Evolutionary conservation across 768 basidiomycete species (phyloP), one percentile per base, ranked within the genome.

Genomic region (Leccinellum rugosiceps): DNA sequence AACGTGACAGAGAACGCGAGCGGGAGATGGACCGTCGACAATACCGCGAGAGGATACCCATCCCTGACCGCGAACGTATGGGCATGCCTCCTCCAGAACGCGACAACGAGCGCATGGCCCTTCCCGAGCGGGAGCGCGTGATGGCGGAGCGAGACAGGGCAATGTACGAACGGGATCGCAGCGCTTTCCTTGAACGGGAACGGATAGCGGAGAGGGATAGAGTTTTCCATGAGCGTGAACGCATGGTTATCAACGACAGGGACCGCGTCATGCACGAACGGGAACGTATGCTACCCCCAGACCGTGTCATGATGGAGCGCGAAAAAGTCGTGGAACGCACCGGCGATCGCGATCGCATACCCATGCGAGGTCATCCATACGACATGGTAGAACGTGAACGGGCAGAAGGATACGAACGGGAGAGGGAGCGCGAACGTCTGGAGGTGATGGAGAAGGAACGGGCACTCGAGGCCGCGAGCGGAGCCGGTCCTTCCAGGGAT

Each of bases 361-460:
- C 62, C 14, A 56, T 69, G 61, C 69, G 65, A 38, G 54, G 60
- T 8, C 58, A 66, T 21, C 58, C 58, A 6, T 62, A 56, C 23
- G 67, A 68, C 15, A 31, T 63, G 43, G 23, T 50, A n/a, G 70
- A 69, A 51, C 69, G 65, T 10, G 70, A 71, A 44, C 69, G 65
- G 8, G 61, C 58, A 43, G 68, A 66, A 7, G 64, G 62, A 23
- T 68, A 69, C 25, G 75, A 77, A 14, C 65, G 73, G 13, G 75
- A 73, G 43, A 57, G 74, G 35, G 73, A 75, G 19, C 64, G 65
- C 14, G 76, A 73, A 44, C 61, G 64, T 19, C 57, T 65, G 23
- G 68, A 71, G 50, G 60, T 52, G 14, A 62, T 64, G 59, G 65
- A 72, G 56, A 64, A 68, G 45, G 67, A 76, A n/a, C 56, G 69